Percentiles rank a stretch among this genome's conserved stretches.
These are phyloP conservation scores for Aspergillus puulaauensis DNA, from an alignment of 2,329 filamentous ascomycete genomes.

Conservation along the genomic window DNA sequence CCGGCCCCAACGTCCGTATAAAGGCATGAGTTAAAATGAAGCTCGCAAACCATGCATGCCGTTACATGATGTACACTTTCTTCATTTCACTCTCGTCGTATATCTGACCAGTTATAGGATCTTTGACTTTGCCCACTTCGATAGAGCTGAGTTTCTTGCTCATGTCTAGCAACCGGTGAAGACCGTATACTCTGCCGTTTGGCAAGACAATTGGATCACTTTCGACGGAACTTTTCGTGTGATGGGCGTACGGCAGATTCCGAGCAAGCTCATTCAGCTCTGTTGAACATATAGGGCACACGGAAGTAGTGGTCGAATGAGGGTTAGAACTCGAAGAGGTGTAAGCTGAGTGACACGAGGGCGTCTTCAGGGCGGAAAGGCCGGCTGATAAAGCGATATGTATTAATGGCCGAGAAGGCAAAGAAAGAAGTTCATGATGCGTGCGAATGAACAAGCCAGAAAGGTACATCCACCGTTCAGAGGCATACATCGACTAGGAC, in stretches of 20 bases:
- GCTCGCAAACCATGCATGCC: background rate
- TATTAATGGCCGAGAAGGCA: conserved; percentile 79
- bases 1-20: background rate
- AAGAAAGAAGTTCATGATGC: conserved; percentile 79
- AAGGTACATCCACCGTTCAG: conserved; percentile 71
- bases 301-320: conserved; percentile 63
- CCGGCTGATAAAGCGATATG: conserved; percentile 89
- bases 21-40: background rate
- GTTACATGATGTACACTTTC: conserved; percentile 86
- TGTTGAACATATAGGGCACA: conserved; percentile 94
- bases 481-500: conserved; percentile 67
- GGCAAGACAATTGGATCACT: conserved; percentile 82
- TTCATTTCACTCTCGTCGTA: conserved; percentile 64
- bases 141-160: conserved; percentile 74
- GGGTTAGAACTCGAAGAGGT: conserved; percentile 56
- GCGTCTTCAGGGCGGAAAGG: conserved; percentile 92
- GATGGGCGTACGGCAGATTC: conserved; percentile 89
- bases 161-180: conserved; percentile 69
- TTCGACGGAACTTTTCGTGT: conserved; percentile 91
- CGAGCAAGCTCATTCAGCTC: conserved; percentile 90
- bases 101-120: conserved; percentile 72
- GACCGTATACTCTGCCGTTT: conserved; percentile 82
- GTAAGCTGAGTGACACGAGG: conserved; percentile 76
- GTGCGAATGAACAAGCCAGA: conserved; percentile 79
- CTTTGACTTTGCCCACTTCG: conserved; percentile 65